These are phyloP conservation scores for Aspergillus puulaauensis DNA, from an alignment of 2,329 filamentous ascomycete species.

Conservation along the genomic window DNA sequence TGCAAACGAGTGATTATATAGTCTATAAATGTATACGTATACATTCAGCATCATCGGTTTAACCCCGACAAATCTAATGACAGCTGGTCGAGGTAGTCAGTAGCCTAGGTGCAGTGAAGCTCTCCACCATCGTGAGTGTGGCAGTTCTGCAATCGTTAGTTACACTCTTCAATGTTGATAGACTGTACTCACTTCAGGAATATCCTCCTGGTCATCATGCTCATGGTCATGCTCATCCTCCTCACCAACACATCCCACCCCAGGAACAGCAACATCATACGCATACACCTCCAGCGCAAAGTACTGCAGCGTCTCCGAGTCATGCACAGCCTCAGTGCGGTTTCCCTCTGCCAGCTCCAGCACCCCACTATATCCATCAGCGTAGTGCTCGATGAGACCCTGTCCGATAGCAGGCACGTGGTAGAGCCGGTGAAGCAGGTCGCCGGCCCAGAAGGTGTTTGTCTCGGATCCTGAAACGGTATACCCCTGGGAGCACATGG, in stretches of 20 bases:
- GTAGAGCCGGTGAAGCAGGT: slow-evolving; percentile 66
- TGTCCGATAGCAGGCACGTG: slow-evolving; percentile 64
- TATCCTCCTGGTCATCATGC: slow-evolving; percentile 12
- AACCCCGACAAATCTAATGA: background rate
- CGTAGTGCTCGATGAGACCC: slow-evolving; percentile 61
- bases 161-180: too few species aligned
- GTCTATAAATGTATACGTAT: too few species aligned
- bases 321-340: slow-evolving; percentile 50
- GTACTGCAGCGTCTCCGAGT: slow-evolving; percentile 65
- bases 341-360: slow-evolving; percentile 54
- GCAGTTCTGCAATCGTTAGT: slow-evolving; percentile 32
- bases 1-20: too few species aligned
- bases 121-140: slow-evolving; percentile 44
- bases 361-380: slow-evolving; percentile 57
- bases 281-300: slow-evolving; percentile 68
- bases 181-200: slow-evolving; percentile 27
- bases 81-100: background rate
- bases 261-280: slow-evolving; percentile 63
- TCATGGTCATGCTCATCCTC: slow-evolving; percentile 9
- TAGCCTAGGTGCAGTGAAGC: slow-evolving; percentile 38
- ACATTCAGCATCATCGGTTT: too few species aligned
- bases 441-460: slow-evolving; percentile 65
- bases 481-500: slow-evolving; percentile 64
- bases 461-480: slow-evolving; percentile 56
- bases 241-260: slow-evolving; percentile 59